Percentiles rank a stretch among this genome's conserved stretches.
Evolutionary conservation across 768 basidiomycete genomes (phyloP).

Genomic region (Xerocomus brunneocitrinus): DNA sequence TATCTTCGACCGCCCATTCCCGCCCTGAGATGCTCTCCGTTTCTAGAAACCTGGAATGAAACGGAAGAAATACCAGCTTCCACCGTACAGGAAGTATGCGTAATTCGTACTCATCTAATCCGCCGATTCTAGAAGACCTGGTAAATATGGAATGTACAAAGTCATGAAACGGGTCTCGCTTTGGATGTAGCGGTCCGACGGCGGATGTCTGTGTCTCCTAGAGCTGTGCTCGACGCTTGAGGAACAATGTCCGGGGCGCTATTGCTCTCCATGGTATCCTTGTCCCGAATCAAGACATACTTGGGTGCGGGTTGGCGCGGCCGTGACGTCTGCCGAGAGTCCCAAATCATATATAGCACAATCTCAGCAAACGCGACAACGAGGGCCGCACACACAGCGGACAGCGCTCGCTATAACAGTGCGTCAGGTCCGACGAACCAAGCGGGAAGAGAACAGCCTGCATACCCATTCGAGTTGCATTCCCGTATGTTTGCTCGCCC

Average conservation of each 20-base stretch:
- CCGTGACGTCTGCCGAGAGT: background rate
- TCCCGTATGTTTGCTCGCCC: constrained; percentile 58
- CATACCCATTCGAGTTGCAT: constrained; percentile 74
- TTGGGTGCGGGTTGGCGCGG: constrained; percentile 7
- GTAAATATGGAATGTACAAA: too few relatives aligned
- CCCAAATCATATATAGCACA: constrained; percentile 64
- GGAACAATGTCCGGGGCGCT: constrained; percentile 1
- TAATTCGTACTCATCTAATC: background rate
- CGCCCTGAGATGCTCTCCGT: background rate
- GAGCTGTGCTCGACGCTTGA: constrained; percentile 21
- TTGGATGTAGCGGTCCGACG: constrained; percentile 11
- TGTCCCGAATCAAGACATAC: background rate
- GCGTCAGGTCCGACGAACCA: constrained; percentile 2
- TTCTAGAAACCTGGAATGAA: background rate
- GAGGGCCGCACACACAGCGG: constrained; percentile 55
- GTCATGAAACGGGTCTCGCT: background rate
- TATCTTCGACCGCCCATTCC: background rate
- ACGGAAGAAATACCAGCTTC: background rate
- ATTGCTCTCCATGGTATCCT: constrained; percentile 7
- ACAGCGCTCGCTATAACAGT: constrained; percentile 48
- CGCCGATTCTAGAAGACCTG: background rate
- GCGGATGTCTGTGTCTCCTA: constrained; percentile 15
- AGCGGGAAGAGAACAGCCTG: constrained; percentile 8
- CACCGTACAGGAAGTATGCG: background rate
- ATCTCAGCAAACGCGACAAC: constrained; percentile 70